Evolutionary conservation across 768 basidiomycete genomes (phyloP).

Genomic region (Clathrus columnatus): DNA sequence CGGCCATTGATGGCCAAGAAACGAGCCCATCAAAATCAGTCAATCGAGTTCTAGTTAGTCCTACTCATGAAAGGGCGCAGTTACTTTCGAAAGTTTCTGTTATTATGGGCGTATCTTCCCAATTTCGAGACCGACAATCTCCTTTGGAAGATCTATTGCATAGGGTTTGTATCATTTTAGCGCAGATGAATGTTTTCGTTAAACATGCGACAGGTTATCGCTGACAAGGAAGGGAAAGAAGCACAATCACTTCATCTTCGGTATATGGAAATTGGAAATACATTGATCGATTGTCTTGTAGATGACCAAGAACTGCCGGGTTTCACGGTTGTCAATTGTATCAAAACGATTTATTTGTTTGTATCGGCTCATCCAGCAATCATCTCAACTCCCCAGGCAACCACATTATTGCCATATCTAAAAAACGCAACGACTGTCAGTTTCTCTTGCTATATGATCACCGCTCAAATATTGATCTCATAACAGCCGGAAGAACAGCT

Average conservation of each 20-base stretch:
- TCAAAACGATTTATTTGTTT: constrained; percentile 79
- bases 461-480: background rate
- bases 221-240: constrained; percentile 54
- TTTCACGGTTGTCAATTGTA: constrained; percentile 74
- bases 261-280: constrained; percentile 78
- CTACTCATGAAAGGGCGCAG: constrained; percentile 40
- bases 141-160: constrained; percentile 80
- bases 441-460: constrained; percentile 3
- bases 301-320: constrained; percentile 76
- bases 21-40: background rate
- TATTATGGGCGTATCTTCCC: constrained; percentile 77
- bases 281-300: constrained; percentile 78
- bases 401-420: constrained; percentile 82
- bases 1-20: constrained; percentile 9
- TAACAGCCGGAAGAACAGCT: constrained; percentile 70
- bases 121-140: constrained; percentile 76
- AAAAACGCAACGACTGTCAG: constrained; percentile 72
- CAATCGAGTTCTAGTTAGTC: constrained; percentile 13
- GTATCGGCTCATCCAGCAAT: constrained; percentile 75
- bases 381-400: constrained; percentile 76
- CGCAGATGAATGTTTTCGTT: background rate
- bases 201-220: constrained; percentile 41
- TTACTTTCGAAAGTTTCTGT: constrained; percentile 62
- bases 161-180: constrained; percentile 28
- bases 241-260: constrained; percentile 47